These are phyloP conservation scores for Mucor mucedo DNA, from an alignment of 371 early-diverging fungal genomes.

Conservation along the genomic window DNA sequence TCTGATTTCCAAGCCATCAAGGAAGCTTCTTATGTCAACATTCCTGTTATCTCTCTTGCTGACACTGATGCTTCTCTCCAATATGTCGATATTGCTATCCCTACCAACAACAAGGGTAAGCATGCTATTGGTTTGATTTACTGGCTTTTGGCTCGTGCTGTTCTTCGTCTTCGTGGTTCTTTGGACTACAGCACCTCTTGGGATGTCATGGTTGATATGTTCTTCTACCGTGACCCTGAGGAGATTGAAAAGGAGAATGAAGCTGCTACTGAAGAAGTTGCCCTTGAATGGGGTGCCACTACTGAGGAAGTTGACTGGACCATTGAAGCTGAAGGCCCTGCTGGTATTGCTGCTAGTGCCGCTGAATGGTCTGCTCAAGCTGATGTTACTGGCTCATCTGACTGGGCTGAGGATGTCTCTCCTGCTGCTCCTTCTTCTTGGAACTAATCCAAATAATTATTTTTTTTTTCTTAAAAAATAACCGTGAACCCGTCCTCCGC, in stretches of 20 bases:
- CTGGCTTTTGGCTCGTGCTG: conserved; percentile 97
- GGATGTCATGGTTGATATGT: conserved; percentile 98
- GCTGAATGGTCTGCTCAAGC: conserved; percentile 53
- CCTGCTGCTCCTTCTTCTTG: conserved; percentile 25
- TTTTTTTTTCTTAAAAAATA: neutral
- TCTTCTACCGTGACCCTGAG: conserved; percentile 94
- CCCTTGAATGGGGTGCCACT: conserved; percentile 35
- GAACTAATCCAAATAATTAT: neutral
- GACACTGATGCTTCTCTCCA: conserved; percentile 96
- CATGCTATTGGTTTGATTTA: conserved; percentile 96
- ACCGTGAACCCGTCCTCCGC: neutral
- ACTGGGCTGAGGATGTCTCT: conserved; percentile 41
- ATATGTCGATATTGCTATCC: conserved; percentile 98
- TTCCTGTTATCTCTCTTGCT: conserved; percentile 98
- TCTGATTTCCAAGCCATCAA: conserved; percentile 98
- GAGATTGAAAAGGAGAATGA: conserved; percentile 91
- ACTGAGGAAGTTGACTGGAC: conserved; percentile 53
- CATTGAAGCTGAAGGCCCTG: conserved; percentile 42
- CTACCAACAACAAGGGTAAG: conserved; percentile 99
- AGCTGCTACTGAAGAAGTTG: conserved; percentile 39
- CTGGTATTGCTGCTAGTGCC: conserved; percentile 36
- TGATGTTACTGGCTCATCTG: conserved; percentile 23
- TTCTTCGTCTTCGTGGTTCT: conserved; percentile 96
- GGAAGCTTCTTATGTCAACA: conserved; percentile 99
- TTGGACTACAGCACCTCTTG: conserved; percentile 82